phyloP scores from a whole-genome alignment of 2,329 filamentous ascomycete genomes.

The Ceratocystis cacaofunesta region DNA sequence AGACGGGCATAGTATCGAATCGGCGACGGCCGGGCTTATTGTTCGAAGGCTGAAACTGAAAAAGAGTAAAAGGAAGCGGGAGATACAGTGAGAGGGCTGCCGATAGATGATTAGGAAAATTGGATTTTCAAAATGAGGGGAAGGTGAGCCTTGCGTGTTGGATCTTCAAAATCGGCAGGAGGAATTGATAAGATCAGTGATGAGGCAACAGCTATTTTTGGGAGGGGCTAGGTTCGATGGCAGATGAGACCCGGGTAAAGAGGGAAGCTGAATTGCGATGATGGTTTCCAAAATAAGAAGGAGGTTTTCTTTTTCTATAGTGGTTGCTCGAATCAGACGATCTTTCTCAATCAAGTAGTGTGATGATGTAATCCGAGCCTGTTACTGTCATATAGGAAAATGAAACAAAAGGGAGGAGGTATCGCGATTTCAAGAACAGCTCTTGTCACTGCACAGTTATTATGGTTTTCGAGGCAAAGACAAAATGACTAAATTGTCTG shows the following conservation, averaged over 20 bases:
- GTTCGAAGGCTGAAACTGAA: neutral
- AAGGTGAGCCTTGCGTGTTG: neutral
- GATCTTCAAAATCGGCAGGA: neutral
- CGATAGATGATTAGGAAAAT: neutral
- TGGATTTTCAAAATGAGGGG: neutral
- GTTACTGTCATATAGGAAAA: neutral
- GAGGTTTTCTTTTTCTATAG: neutral
- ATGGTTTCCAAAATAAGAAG: neutral
- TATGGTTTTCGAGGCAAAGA: constrained; percentile 1
- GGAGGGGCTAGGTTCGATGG: neutral
- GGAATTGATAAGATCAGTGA: neutral
- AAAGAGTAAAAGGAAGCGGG: neutral
- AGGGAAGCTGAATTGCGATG: neutral
- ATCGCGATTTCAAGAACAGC: neutral
- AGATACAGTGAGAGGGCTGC: neutral
- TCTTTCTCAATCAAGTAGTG: neutral
- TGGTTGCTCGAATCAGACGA: neutral
- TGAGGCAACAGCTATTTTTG: neutral
- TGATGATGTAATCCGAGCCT: neutral
- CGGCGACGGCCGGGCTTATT: neutral
- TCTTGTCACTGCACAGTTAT: too few relatives aligned
- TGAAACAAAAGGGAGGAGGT: neutral
- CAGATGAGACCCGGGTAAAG: too few relatives aligned
- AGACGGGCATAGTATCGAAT: constrained; percentile 6
- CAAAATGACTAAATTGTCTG: neutral